A percentile compares a stretch with the other conserved stretches of the same genome.
phyloP scores from a whole-genome alignment of 352 stramenopile genomes.

The Elongisporangium anandrum region DNA sequence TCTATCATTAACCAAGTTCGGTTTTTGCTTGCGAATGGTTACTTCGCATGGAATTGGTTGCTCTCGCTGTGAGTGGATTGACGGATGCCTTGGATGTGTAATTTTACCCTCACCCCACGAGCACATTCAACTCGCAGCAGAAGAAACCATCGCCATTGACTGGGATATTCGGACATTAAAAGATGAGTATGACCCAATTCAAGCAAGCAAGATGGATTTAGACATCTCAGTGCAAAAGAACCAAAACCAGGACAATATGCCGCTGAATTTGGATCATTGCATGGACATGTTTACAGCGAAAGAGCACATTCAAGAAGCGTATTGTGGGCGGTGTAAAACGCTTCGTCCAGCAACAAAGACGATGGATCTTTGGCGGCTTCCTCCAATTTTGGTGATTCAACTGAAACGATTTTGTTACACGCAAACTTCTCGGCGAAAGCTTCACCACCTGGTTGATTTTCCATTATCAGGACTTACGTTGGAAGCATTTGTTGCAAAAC shows the following conservation, averaged over 20 bases:
- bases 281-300: slow-evolving; percentile 86
- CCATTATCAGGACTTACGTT: slow-evolving; percentile 92
- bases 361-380: slow-evolving; percentile 97
- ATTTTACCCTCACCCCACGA: slow-evolving; percentile 50
- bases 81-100: slow-evolving; percentile 83
- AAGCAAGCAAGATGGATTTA: slow-evolving; percentile 78
- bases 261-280: slow-evolving; percentile 76
- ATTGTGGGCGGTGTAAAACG: slow-evolving; percentile 84
- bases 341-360: slow-evolving; percentile 92
- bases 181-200: slow-evolving; percentile 82
- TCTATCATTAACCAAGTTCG: slow-evolving; percentile 63
- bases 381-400: slow-evolving; percentile 98
- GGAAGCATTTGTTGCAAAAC: slow-evolving; percentile 66
- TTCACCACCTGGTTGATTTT: slow-evolving; percentile 96
- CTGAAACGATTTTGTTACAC: slow-evolving; percentile 99
- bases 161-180: slow-evolving; percentile 88
- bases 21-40: slow-evolving; percentile 81
- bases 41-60: slow-evolving; percentile 80
- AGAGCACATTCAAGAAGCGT: slow-evolving; percentile 77
- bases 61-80: slow-evolving; percentile 85
- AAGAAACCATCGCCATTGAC: slow-evolving; percentile 86
- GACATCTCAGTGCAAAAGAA: slow-evolving; percentile 62
- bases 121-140: slow-evolving; percentile 44
- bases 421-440: slow-evolving; percentile 89
- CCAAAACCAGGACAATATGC: slow-evolving; percentile 66